A percentile compares a stretch with the other conserved stretches of the same genome.
Conservation (phyloP, 1,139 yeast genomes). For the Tardiomyces blankii region DNA sequence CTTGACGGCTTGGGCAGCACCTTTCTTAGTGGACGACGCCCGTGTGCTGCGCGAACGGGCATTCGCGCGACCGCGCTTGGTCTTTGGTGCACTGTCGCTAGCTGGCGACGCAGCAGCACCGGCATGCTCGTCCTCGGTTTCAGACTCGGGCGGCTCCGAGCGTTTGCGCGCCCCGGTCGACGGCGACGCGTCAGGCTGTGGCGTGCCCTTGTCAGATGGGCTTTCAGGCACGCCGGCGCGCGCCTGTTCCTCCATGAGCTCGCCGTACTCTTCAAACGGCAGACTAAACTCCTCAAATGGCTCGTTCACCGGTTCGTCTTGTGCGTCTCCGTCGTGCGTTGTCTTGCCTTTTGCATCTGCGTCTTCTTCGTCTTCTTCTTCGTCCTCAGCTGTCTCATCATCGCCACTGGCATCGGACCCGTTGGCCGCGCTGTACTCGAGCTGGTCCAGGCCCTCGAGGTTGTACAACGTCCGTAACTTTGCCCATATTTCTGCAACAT, state of each 20-base stretch:
- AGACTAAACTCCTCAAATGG: constrained; percentile 27
- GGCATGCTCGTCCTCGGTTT: neutral
- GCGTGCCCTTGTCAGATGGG: constrained; percentile 86
- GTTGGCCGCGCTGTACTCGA: constrained; percentile 12
- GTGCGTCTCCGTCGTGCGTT: constrained; percentile 11
- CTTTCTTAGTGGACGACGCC: constrained; percentile 4
- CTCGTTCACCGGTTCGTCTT: constrained; percentile 9
- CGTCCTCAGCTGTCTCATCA: constrained; percentile 12
- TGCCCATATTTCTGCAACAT: constrained; percentile 40
- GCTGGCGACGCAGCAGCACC: neutral
- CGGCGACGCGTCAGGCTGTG: constrained; percentile 96
- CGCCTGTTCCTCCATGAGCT: constrained; percentile 38
- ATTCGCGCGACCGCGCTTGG: neutral
- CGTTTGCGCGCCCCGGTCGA: constrained; percentile 73
- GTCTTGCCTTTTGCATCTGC: neutral
- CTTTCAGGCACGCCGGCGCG: constrained; percentile 45
- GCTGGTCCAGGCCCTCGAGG: constrained; percentile 30
- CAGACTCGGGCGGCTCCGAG: neutral
- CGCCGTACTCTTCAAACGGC: constrained; percentile 37
- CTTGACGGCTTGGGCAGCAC: constrained; percentile 8
- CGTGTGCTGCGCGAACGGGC: constrained; percentile 7
- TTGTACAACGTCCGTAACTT: constrained; percentile 45
- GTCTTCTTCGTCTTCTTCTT: constrained; percentile 15
- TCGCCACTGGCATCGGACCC: constrained; percentile 5
- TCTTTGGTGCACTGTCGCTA: neutral